Base-by-base conservation (phyloP, 768 basidiomycete species). In the Nidularia sp. region DNA sequence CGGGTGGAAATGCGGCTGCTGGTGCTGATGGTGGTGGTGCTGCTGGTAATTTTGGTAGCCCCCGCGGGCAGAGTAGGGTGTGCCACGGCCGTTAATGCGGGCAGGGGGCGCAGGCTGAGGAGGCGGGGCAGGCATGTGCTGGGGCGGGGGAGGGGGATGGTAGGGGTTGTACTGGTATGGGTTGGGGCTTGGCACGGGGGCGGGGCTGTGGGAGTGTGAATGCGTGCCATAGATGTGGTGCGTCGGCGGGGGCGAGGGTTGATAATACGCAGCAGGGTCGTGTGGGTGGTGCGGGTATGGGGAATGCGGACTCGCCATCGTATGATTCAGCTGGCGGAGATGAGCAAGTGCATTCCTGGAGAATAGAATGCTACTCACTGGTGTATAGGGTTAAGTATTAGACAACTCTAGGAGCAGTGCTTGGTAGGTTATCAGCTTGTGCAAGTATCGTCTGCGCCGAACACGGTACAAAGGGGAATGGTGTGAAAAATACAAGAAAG, bases 131-230 rank as follows among this genome's bases (percentile, higher is more conserved):
- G 18, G 18, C 36, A 9, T 15, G 36, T 15, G 44, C 44, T 50
- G 34, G n/a, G 7, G 39, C 22, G n/a, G 8, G 13, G 49, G 33
- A 6, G 47, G 51, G 12, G 48, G 35, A n/a, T 42, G 36, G 50
- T 51, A 51, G n/a, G 50, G 41, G n/a, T 35, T 35, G 15, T 49
- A 35, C 12, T 51, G 50, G 41, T 22, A 47, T 47, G 51, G 33
- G 45, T 36, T 58, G 58, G 47, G 48, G 49, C 34, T 66, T 62
- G 9, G 64, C 45, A 53, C 71, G 72, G 65, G 75, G 69, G 49
- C 73, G 76, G 4, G 71, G 68, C 42, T 74, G 66, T 36, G 71
- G 62, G 10, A 58, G 57, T 18, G 55, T 60, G 25, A 57, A 60
- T 15, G 60, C 59, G 54, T 65, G n/a, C 70, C 75, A 49, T 71